Evolutionary conservation across 2,329 filamentous ascomycete species (phyloP), one percentile per base, ranked within the genome.

Genomic region (Tolypocladium album): DNA sequence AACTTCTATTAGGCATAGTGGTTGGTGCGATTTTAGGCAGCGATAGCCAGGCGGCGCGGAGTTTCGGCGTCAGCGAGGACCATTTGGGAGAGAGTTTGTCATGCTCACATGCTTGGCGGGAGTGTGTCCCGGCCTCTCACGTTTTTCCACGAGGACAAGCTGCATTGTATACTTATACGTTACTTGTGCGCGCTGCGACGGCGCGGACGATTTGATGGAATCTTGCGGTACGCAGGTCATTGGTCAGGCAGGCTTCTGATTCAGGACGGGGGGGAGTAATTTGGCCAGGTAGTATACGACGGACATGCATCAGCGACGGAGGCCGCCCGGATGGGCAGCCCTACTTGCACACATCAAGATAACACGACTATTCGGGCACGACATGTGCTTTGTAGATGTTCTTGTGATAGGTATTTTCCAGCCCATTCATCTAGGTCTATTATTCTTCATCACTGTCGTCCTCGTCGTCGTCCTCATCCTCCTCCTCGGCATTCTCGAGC

Each of bases 401-500:
- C 31, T 53, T 36, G 12, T 43, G 43, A 45, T 24, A n/a, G n/a
- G n/a, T n/a, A n/a, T 13, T 38, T 13, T n/a, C 27, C 20, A 36
- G 20, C 20, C 11, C 3, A 38, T 55, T 22, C 2, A 8, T 38
- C 50, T 22, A 38, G 34, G 20, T 22, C 50, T 55, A 55, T 47
- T 55, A 55, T 47, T 61, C 58, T 31, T 61, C 57, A 24, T 61
- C 61, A 22, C 45, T 47, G 8, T 78, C 75, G 0, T 85, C 83
- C 1, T 87, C 84, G 8, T 85, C 84, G 1, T 88, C 87, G 8
- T 85, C 27, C 3, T 31, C 84, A 1, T 88, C 87, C 63, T 87
- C 86, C 42, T 47, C 43, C 43, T 22, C 22, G 43, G 89, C 89
- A 69, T 92, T 87, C 68, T 88, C 88, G 66, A 93, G 73, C 86